phyloP scores from a whole-genome alignment of 1,284 basidiomycete species.

The Apiotrichum montevideense region DNA sequence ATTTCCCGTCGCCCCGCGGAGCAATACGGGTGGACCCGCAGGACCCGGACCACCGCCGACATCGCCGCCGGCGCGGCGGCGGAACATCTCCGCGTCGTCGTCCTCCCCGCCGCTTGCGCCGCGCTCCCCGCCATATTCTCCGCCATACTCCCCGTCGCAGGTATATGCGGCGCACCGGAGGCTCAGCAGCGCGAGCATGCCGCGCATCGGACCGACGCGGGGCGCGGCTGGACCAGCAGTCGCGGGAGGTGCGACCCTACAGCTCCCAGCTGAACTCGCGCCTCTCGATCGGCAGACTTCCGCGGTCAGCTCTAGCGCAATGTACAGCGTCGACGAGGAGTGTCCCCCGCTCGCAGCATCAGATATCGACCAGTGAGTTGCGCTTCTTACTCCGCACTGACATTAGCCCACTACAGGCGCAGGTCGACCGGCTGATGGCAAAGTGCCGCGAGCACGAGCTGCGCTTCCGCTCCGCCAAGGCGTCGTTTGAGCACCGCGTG shows the following conservation, averaged over 20 bases:
- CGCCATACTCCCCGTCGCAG: too few relatives aligned
- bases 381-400: neutral
- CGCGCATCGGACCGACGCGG: neutral
- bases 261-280: neutral
- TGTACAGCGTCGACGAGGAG: neutral
- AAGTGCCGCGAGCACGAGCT: slow-evolving; percentile 37
- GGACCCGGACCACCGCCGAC: too few relatives aligned
- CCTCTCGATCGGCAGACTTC: neutral
- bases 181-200: neutral
- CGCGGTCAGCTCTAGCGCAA: neutral
- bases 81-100: too few relatives aligned
- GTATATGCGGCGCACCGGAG: neutral
- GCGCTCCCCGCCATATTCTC: too few relatives aligned
- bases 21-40: too few relatives aligned
- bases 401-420: slow-evolving; percentile 27
- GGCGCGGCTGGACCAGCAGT: too few relatives aligned
- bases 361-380: neutral
- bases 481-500: slow-evolving; percentile 38
- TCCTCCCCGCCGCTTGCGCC: too few relatives aligned
- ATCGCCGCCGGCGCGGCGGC: too few relatives aligned
- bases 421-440: slow-evolving; percentile 31
- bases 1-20: too few relatives aligned
- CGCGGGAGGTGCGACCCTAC: neutral
- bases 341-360: neutral
- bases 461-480: slow-evolving; percentile 33